Evolutionary conservation across 148 eudicot species (phyloP).

Genomic region (Rhododendron henanense): DNA sequence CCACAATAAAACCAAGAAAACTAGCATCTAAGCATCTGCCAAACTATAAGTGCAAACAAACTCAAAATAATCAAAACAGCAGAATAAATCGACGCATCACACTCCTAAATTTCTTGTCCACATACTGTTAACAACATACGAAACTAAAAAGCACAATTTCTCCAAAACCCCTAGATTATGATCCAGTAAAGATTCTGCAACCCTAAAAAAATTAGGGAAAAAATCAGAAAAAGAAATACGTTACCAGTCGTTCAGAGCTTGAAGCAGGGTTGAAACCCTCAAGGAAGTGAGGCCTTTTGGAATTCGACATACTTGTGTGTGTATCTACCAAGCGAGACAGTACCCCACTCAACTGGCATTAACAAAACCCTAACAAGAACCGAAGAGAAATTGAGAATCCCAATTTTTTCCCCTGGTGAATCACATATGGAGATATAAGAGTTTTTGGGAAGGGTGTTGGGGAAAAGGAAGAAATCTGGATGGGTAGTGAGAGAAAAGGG

Average conservation of each 20-base stretch:
- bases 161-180: neutral
- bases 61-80: neutral
- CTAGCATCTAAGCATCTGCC: neutral
- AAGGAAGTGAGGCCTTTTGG: slow-evolving; percentile 50
- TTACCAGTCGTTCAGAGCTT: slow-evolving; percentile 45
- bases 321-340: neutral
- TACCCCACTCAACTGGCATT: slow-evolving; percentile 2
- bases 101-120: neutral
- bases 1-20: neutral
- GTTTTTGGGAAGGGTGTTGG: neutral
- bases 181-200: neutral
- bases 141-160: neutral
- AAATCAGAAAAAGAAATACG: neutral
- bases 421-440: neutral
- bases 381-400: neutral
- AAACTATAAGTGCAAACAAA: neutral
- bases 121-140: neutral
- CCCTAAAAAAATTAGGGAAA: neutral
- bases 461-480: neutral
- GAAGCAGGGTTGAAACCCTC: slow-evolving; percentile 48
- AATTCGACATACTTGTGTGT: slow-evolving; percentile 24
- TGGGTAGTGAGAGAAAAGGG: neutral
- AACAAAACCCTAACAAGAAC: slow-evolving; percentile 7
- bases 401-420: neutral
- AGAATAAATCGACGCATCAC: neutral